Evolutionary conservation across 176 grass and related monocot species (phyloP), one percentile per base, ranked within the genome.

Genomic region (Tillandsia leiboldiana): DNA sequence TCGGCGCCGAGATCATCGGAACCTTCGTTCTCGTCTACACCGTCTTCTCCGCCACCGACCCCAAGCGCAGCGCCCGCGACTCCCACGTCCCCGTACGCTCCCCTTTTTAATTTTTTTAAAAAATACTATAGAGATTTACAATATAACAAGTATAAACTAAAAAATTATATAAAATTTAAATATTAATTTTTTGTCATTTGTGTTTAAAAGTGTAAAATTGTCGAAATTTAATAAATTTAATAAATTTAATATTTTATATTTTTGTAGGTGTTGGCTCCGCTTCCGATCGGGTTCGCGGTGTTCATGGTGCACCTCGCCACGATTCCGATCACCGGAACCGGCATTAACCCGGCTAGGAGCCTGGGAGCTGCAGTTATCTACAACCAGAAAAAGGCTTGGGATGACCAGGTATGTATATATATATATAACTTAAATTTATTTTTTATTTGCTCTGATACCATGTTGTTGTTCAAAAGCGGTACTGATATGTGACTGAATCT

Each of bases 11-110:
- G 85, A 96, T 96, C 79, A 91, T 91, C 68, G 91, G 91, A 77
- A 96, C 91, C n/a, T 96, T 91, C 76, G 85, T 96, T 11, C 91
- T 96, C 68, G 91, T 96, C 67, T 96, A 96, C 80, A 96, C 91
- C 52, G 91, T 96, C 69, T 96, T 96, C 85, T 86, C 91, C 64
- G 91, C 88, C 70, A 96, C 92, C 65, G 92, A 91, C 65, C 88
- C 85, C 64, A 91, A 96, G 76, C 92, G 92, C 77, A 96, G 42
- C 48, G 88, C 92, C 64, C 82, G 92, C 42, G 88, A 91, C 63
- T 91, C 92, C 28, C 83, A 91, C 48, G 67, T 96, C 72, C 92
- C 92, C 70, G 91, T 96, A 69, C 67, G 73, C 80, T 42, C 73
- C 20, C 20, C 0, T 20, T 20, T 20, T 0, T n/a, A n/a, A n/a